Evolutionary conservation across 2,329 filamentous ascomycete genomes (phyloP), one percentile per base, ranked within the genome.

Genomic region (Orbilia oligospora): DNA sequence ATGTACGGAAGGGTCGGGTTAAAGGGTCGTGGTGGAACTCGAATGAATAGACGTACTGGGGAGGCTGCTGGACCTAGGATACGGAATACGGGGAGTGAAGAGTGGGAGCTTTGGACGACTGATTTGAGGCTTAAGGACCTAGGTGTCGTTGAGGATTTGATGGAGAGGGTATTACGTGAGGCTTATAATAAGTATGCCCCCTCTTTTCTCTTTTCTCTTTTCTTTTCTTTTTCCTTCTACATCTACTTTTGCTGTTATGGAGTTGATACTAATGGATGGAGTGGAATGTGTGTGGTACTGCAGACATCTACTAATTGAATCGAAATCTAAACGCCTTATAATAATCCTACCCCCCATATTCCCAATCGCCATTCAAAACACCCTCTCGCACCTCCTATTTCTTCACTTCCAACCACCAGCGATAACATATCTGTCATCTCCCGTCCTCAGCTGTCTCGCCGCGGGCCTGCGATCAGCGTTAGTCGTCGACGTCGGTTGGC

Each of bases 401-500:
- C 89, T 88, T 76, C 90, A 89, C 56, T 96, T 95, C 84, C 92
- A 94, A 81, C 89, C 92, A 16, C 92, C 94, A 0, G 91, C 89
- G 22, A 88, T 98, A 80, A 94, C 93, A 1, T 87, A 99, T 49
- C 86, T 97, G 82, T 93, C 94, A 0, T 89, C 90, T 0, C 90
- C 95, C 0, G 88, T 93, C 20, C 91, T 96, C 84, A 87, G 90
- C 0, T 87, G 91, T 5, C 89, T 94, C 2, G 92, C 91, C 6
- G 94, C 94, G 5, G 96, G 96, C 0, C 86, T 97, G 48, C 90
- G 96, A 14, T 93, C 93, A n/a, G 93, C 91, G 0, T 84, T 99
- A 49, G 90, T 98, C 0, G 87, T 99, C 44, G 94, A 99, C 83
- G 88, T 99, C 77, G 96, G 95, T 51, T 99, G 96, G 96, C 88